Base-by-base conservation (phyloP, 1,284 basidiomycete species). In the Cryptococcus hybrid region DNA sequence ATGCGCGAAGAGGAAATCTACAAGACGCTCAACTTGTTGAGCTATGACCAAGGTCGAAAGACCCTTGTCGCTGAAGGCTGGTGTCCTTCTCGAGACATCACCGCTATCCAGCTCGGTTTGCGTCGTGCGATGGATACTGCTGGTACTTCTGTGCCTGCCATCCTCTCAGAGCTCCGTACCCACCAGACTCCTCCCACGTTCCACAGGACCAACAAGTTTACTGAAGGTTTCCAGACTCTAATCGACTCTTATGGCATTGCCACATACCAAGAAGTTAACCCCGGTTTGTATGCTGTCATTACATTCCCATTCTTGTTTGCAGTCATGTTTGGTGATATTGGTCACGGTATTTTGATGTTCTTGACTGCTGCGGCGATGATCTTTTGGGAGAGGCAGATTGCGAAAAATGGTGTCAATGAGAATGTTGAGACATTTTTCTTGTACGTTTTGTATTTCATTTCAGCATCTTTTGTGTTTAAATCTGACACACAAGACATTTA, bases 241-340 rank as follows among this genome's bases (percentile, higher is more conserved):
- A 96, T 99, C 85, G 95, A 99, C 79, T 89, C 89, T 55, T 99
- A 99, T 75, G 96, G 95, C 71, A 86, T 92, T 54, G 91, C 93
- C 9, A 87, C 86, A 1, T 99, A 99, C 78, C 90, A 97, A 77
- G 96, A 99, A 80, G 88, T 94, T 77, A 99, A 99, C 76, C 95
- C 96, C 8, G 96, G 95, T 64, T 80, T 99, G 39, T 95, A 93
- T 75, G 90, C 93, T 3, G 85, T 96, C 68, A 85, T 93, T 72
- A 95, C 92, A 1, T 97, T 97, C 84, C 96, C 96, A 0, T 99
- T 99, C 86, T 80, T 99, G 68, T 99, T 99, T 70, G 95, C 94
- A 9, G 91, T 98, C 80, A 99, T 99, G 95, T 99, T 99, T 76
- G 96, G 95, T 72, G 95, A 99, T 78, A 90, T 99, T 73, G 96